Percentiles rank a stretch among this genome's conserved stretches.
These are phyloP conservation scores for Endotrypanum monterogeii DNA, from an alignment of 208 protist genomes.

Conservation along the genomic window DNA sequence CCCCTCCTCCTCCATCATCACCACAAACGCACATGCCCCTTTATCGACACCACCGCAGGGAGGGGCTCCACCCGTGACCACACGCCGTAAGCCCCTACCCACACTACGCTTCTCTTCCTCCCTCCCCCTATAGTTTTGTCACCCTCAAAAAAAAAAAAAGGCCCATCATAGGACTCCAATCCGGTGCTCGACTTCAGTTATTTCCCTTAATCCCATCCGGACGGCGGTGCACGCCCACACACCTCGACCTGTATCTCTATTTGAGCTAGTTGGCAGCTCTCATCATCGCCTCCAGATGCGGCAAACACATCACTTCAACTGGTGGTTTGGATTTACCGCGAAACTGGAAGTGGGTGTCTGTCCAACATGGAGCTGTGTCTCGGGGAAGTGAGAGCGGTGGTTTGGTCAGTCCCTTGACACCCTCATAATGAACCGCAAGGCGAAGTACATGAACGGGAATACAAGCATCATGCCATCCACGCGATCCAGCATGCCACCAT, in stretches of 20 bases:
- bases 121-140: background rate
- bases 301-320: background rate
- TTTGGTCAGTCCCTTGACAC: slow-evolving; percentile 3
- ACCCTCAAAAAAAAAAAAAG: background rate
- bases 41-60: background rate
- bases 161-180: background rate
- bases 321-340: too few species aligned
- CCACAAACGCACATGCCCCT: background rate
- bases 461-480: slow-evolving; percentile 85
- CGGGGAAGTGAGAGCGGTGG: background rate
- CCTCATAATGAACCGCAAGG: slow-evolving; percentile 33
- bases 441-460: slow-evolving; percentile 76
- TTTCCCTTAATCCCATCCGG: too few species aligned
- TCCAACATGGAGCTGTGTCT: background rate
- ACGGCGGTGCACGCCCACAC: background rate
- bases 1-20: background rate
- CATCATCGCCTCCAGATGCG: background rate
- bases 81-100: background rate
- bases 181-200: background rate
- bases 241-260: background rate
- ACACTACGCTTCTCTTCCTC: background rate
- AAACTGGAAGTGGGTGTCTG: background rate
- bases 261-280: background rate
- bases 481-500: slow-evolving; percentile 91
- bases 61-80: too few species aligned